These are phyloP conservation scores for Entamoeba dispar DNA, from an alignment of 208 protist species.

Conservation along the genomic window DNA sequence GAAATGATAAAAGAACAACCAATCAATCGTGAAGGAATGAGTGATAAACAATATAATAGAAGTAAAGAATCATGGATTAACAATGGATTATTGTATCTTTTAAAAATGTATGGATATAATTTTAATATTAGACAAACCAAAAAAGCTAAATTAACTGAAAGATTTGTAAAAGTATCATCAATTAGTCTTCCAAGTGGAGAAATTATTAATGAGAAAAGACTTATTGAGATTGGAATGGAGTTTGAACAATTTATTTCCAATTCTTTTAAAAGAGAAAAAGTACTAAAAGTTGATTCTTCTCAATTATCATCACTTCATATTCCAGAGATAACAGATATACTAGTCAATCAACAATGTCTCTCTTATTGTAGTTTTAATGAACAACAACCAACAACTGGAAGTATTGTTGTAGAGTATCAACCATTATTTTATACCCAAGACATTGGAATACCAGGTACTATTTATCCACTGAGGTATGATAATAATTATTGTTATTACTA, in stretches of 20 bases:
- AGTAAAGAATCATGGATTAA: background rate
- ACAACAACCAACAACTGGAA: too few species aligned
- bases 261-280: background rate
- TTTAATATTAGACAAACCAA: background rate
- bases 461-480: too few species aligned
- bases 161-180: background rate
- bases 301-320: background rate
- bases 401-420: too few species aligned
- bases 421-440: too few species aligned
- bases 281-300: background rate
- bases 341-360: too few species aligned
- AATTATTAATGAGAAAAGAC: background rate
- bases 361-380: too few species aligned
- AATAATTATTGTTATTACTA: too few species aligned
- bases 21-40: background rate
- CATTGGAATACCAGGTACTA: too few species aligned
- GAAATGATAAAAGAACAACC: background rate
- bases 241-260: background rate
- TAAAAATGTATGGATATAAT: background rate
- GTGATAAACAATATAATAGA: background rate
- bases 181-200: background rate
- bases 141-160: background rate
- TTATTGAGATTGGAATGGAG: background rate
- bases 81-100: background rate
- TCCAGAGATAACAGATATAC: background rate